Evolutionary conservation across 495 filamentous ascomycete species (phyloP).

Genomic region (Penicillium daleae): DNA sequence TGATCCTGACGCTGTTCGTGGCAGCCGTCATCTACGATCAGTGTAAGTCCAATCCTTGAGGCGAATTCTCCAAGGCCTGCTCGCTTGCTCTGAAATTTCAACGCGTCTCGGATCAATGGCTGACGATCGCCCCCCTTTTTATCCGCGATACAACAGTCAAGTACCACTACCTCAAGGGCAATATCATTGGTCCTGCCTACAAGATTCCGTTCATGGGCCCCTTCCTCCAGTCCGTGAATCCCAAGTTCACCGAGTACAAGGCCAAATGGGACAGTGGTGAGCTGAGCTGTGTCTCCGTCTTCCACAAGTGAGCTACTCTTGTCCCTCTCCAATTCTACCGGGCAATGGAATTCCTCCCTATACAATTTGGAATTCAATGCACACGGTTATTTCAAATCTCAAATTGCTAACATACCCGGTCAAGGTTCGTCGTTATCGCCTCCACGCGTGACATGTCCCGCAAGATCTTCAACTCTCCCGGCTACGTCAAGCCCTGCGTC

Average conservation of each 20-base stretch:
- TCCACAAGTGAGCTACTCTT: slow-evolving; percentile 82
- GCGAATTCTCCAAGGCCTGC: neutral
- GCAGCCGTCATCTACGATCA: slow-evolving; percentile 84
- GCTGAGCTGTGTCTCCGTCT: slow-evolving; percentile 96
- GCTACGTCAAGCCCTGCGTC: slow-evolving; percentile 93
- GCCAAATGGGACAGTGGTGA: slow-evolving; percentile 89
- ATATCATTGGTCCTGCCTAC: slow-evolving; percentile 77
- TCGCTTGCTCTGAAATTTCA: slow-evolving; percentile 3
- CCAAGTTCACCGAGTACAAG: slow-evolving; percentile 87
- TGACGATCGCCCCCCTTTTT: slow-evolving; percentile 10
- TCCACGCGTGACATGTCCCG: slow-evolving; percentile 94
- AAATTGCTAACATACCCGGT: slow-evolving; percentile 16
- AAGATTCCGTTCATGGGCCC: slow-evolving; percentile 97
- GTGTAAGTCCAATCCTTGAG: slow-evolving; percentile 54
- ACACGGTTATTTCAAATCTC: neutral
- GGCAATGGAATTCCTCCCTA: neutral
- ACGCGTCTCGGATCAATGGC: slow-evolving; percentile 8
- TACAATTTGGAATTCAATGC: neutral
- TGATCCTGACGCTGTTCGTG: slow-evolving; percentile 66
- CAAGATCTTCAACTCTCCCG: slow-evolving; percentile 95
- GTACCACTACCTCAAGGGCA: slow-evolving; percentile 85
- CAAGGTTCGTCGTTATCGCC: slow-evolving; percentile 94
- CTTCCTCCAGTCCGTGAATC: slow-evolving; percentile 89
- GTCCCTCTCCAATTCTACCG: neutral
- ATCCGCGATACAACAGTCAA: slow-evolving; percentile 58